These are phyloP conservation scores for Papiliotrema nemorosa DNA, from an alignment of 1,284 basidiomycete genomes.

Conservation along the genomic window DNA sequence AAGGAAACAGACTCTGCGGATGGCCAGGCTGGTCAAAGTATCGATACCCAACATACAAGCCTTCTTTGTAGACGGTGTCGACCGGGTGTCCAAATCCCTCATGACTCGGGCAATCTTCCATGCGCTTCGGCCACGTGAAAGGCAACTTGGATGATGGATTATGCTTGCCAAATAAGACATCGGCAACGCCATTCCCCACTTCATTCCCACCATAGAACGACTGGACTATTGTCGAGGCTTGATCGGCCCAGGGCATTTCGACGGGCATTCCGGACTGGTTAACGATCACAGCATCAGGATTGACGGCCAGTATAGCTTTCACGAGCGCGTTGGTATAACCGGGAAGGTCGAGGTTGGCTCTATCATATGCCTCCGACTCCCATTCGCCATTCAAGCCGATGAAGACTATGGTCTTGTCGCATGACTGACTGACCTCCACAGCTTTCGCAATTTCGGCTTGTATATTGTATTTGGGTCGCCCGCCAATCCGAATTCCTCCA, in stretches of 20 bases:
- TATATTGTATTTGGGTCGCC: not conserved
- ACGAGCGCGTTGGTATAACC: not conserved
- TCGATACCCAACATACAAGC: slow-evolving; percentile 60
- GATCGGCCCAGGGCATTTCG: slow-evolving; percentile 55
- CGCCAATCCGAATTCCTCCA: not conserved
- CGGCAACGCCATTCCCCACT: slow-evolving; percentile 55
- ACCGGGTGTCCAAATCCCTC: slow-evolving; percentile 56
- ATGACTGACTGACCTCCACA: not conserved
- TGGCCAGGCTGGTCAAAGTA: slow-evolving; percentile 64
- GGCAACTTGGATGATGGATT: slow-evolving; percentile 56
- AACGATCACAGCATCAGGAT: slow-evolving; percentile 56
- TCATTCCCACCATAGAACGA: slow-evolving; percentile 60
- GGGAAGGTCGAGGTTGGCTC: not conserved
- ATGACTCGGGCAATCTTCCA: slow-evolving; percentile 50
- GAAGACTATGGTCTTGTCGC: not conserved
- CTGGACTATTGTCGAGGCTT: slow-evolving; percentile 53
- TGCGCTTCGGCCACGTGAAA: slow-evolving; percentile 51
- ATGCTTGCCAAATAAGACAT: slow-evolving; percentile 56
- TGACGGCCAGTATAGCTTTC: slow-evolving; percentile 51
- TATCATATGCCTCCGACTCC: slow-evolving; percentile 4
- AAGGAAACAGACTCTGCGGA: slow-evolving; percentile 59
- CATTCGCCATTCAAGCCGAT: slow-evolving; percentile 24
- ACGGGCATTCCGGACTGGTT: slow-evolving; percentile 53
- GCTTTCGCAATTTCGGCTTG: not conserved
- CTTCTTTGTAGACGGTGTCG: slow-evolving; percentile 40